phyloP scores from a whole-genome alignment of 495 filamentous ascomycete genomes.

The Penicillium canescens region DNA sequence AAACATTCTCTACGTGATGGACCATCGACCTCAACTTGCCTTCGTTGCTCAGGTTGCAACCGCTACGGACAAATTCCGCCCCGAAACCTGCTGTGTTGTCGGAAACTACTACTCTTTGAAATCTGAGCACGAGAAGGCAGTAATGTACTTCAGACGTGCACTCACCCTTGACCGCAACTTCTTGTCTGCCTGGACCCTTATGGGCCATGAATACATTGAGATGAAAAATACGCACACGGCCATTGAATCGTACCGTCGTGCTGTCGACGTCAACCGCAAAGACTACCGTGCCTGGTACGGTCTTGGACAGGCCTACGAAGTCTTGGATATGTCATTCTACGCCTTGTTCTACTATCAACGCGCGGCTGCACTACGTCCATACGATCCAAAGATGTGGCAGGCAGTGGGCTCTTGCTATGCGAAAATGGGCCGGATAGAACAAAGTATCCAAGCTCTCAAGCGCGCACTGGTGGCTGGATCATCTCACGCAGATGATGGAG shows the following conservation, averaged over 20 bases:
- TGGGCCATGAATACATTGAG: conserved; percentile 99
- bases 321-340: conserved; percentile 97
- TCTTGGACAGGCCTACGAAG: conserved; percentile 94
- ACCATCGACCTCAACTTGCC: conserved; percentile 79
- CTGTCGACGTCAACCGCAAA: conserved; percentile 93
- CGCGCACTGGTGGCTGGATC: conserved; percentile 82
- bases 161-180: conserved; percentile 92
- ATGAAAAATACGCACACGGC: conserved; percentile 99
- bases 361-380: conserved; percentile 83
- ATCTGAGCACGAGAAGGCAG: conserved; percentile 95
- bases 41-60: conserved; percentile 90
- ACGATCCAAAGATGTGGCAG: conserved; percentile 98
- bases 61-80: conserved; percentile 90
- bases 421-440: conserved; percentile 76
- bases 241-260: conserved; percentile 94
- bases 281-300: conserved; percentile 99
- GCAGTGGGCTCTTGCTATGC: conserved; percentile 90
- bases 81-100: conserved; percentile 94
- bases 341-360: conserved; percentile 97
- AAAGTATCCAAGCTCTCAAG: conserved; percentile 93
- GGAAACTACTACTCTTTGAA: conserved; percentile 96
- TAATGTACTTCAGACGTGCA: conserved; percentile 95
- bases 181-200: conserved; percentile 94
- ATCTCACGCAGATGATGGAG: conserved; percentile 66
- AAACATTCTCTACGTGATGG: conserved; percentile 95